Evolutionary conservation across 1,139 yeast genomes (phyloP), one percentile per base, ranked within the genome.

Genomic region (Scheffersomyces segobiensis): DNA sequence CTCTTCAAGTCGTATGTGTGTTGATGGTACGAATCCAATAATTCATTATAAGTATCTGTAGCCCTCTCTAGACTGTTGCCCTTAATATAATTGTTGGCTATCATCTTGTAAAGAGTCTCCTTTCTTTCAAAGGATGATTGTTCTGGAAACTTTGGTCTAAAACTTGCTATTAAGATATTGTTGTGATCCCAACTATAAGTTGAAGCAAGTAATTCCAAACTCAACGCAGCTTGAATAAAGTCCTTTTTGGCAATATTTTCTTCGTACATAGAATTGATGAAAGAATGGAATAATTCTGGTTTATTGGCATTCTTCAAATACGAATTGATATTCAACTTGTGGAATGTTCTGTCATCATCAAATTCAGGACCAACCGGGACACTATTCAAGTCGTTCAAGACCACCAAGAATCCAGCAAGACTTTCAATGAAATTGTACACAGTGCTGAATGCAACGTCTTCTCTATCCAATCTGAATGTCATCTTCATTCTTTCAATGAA

Each of bases 331-430:
- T 88, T 89, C 67, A 92, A 80, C 60, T 87, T 86, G 69, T 89
- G 91, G 83, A 90, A 89, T 3, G 93, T 88, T 69, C 97, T 80
- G 71, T 92, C 97, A 68, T 90, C 96, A 65, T 89, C 95, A 72
- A 89, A 92, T 67, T 92, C 97, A 53, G 88, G 87, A 21, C 93
- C 95, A 55, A 83, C 83, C 21, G 97, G 97, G 58, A 92, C 91
- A 63, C 85, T 83, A 64, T 85, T 84, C 66, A 89, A 83, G 66
- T 90, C 92, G 61, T 87, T 81, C 67, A 90, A 80, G 22, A 87
- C 85, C 56, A 83, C 84, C 61, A 91, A 74, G 72, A 91, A 90
- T 46, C 86, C 88, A 48, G 86, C 72, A 51, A 91, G 70, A 57
- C 84, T 87, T 59, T 82, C 83, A 60, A 88, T 78, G 57, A 88